phyloP scores from a whole-genome alignment of 352 stramenopile genomes.

The Phytophthora pisi region DNA sequence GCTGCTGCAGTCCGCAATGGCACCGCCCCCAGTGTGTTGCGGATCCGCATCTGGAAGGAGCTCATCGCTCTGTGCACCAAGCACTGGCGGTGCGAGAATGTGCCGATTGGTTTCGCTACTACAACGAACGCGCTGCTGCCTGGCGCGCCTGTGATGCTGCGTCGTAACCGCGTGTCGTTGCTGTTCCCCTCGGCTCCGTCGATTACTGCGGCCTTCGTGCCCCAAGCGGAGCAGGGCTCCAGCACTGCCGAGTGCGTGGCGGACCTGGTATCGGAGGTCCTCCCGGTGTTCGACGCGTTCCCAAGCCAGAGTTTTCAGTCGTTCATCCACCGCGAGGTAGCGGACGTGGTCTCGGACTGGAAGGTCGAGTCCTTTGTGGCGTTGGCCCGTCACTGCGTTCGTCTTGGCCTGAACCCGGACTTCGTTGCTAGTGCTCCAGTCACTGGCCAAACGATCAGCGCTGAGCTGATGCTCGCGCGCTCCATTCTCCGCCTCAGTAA shows the following conservation, averaged over 20 bases:
- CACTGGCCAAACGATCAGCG: conserved; percentile 23
- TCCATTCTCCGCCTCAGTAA: conserved; percentile 67
- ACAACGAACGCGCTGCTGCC: conserved; percentile 51
- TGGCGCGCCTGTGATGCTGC: conserved; percentile 66
- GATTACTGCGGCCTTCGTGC: conserved; percentile 55
- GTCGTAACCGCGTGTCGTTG: conserved; percentile 71
- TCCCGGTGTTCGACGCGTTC: conserved; percentile 72
- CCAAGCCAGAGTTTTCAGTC: conserved; percentile 63
- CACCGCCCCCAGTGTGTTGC: conserved; percentile 36
- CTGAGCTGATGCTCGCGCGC: conserved; percentile 58
- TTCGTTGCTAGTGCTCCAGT: conserved; percentile 6
- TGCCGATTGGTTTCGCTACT: conserved; percentile 67
- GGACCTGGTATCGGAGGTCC: conserved; percentile 57
- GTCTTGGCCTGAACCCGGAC: conserved; percentile 41
- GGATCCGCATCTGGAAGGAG: conserved; percentile 66
- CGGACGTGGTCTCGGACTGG: conserved; percentile 58
- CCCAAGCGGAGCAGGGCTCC: conserved; percentile 31
- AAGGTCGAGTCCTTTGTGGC: conserved; percentile 77
- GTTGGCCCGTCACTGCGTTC: conserved; percentile 67
- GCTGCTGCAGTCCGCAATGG: conserved; percentile 25
- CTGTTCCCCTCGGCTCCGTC: conserved; percentile 61
- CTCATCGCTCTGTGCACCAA: conserved; percentile 75
- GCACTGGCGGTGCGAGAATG: conserved; percentile 72
- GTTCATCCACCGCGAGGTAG: conserved; percentile 66
- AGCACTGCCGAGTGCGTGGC: conserved; percentile 49